Evolutionary conservation across 129 eudicot genomes (phyloP).

Genomic region (Tagetes patula): DNA sequence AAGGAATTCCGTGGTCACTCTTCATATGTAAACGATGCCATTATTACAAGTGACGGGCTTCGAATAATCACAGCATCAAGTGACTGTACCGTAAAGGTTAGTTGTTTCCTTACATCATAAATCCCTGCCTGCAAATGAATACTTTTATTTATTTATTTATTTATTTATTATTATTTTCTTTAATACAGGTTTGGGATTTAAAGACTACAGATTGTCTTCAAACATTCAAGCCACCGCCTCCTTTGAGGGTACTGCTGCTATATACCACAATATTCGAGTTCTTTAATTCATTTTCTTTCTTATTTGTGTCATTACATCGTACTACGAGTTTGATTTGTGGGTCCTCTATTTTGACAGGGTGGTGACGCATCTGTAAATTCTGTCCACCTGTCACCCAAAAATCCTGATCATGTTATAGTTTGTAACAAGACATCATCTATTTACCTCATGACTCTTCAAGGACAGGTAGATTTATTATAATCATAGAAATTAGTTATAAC

Average conservation of each 20-base stretch:
- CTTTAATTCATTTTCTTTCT: background rate
- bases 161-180: background rate
- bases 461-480: slow-evolving; percentile 58
- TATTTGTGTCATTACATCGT: slow-evolving; percentile 5
- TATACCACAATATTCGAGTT: slow-evolving; percentile 6
- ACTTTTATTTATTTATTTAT: slow-evolving; percentile 6
- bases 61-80: slow-evolving; percentile 94
- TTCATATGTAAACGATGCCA: slow-evolving; percentile 94
- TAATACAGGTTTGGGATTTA: slow-evolving; percentile 80
- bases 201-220: slow-evolving; percentile 87
- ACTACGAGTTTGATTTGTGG: slow-evolving; percentile 10
- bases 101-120: slow-evolving; percentile 17
- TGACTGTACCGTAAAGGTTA: slow-evolving; percentile 94
- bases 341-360: slow-evolving; percentile 46
- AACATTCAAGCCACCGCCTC: slow-evolving; percentile 96
- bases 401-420: slow-evolving; percentile 88
- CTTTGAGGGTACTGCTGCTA: slow-evolving; percentile 58
- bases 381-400: slow-evolving; percentile 89
- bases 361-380: slow-evolving; percentile 97
- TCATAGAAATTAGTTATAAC: background rate
- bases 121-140: slow-evolving; percentile 19
- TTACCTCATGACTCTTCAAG: slow-evolving; percentile 94
- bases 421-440: slow-evolving; percentile 95
- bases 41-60: slow-evolving; percentile 79
- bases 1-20: slow-evolving; percentile 98